Evolutionary conservation across 2,329 filamentous ascomycete species (phyloP).

Genomic region (Trichoderma sp.): DNA sequence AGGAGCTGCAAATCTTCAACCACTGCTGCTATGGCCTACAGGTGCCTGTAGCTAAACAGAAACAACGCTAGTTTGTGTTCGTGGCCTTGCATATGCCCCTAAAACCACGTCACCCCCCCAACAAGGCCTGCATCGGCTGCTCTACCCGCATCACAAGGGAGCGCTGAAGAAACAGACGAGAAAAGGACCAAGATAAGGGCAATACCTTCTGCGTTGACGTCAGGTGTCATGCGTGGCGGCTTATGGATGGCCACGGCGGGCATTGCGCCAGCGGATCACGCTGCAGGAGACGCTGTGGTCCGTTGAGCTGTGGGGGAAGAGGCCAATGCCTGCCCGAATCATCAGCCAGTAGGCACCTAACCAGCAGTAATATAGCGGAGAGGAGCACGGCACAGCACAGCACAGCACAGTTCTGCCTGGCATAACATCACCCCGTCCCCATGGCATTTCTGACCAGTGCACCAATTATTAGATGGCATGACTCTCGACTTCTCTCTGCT

Average conservation of each 20-base stretch:
- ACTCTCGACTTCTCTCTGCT: background rate
- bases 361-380: background rate
- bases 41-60: background rate
- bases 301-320: constrained; percentile 10
- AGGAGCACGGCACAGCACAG: too few relatives aligned
- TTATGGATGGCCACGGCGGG: constrained; percentile 24
- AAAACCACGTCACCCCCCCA: constrained; percentile 18
- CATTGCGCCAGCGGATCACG: constrained; percentile 21
- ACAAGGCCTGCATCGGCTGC: background rate
- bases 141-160: constrained; percentile 18
- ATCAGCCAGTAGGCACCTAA: background rate
- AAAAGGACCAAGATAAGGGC: constrained; percentile 10
- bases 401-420: background rate
- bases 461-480: background rate
- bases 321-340: background rate
- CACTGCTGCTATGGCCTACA: background rate
- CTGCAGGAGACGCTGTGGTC: constrained; percentile 3
- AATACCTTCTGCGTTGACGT: constrained; percentile 9
- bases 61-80: background rate
- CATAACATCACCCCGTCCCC: background rate
- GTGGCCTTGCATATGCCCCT: background rate
- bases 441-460: background rate
- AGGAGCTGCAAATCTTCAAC: background rate
- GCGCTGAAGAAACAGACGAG: background rate
- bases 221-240: constrained; percentile 24